Base-by-base conservation (phyloP, 2,329 filamentous ascomycete genomes). In the Aspergillus candidus region DNA sequence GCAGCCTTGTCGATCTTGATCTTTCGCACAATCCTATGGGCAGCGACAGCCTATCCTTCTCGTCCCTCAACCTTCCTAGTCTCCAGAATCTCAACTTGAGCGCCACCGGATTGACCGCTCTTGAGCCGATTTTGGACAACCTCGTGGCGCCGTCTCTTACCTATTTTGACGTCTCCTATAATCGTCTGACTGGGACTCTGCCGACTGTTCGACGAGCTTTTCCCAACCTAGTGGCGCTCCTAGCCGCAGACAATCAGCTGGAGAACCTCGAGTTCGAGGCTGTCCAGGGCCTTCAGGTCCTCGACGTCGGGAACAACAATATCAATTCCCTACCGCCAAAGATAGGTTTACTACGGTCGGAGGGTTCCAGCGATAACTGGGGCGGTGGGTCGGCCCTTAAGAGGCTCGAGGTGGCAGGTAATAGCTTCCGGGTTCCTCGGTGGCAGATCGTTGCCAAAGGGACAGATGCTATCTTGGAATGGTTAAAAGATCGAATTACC, bases 251-350 rank as follows among this genome's bases (percentile, higher is more conserved):
- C 65, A 97, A 97, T 62, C 81, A 83, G 51, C 77, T 96, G 39
- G 73, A 77, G 5, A 82, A 84, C 11, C 74, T 94, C 12, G 78
- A 84, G 1, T 83, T 87, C 0, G 83, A 88, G 8, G 74, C 81
- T 8, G 80, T 96, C 32, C 75, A 76, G 40, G 90, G 91, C 0
- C 63, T 96, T 44, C 80, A 80, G 51, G 77, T 85, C 4, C 79
- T 94, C 3, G 88, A 94, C 61, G 80, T 88, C 7, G 81, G 80
- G 52, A 90, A 88, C 65, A 97, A 97, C 59, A 84, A 91, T 40
- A 88, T 97, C 50, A 78, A 79, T n/a, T 79, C 80, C 37, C 71
- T 97, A 11, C 87, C 93, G 48, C 85, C 90, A 0, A 80, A 83
- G 6, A 75, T 97, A 10, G 91, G 91, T 0, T 71, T 94, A 11